Conservation (phyloP, 352 stramenopile species). For the Aphanomyces cochlioides region DNA sequence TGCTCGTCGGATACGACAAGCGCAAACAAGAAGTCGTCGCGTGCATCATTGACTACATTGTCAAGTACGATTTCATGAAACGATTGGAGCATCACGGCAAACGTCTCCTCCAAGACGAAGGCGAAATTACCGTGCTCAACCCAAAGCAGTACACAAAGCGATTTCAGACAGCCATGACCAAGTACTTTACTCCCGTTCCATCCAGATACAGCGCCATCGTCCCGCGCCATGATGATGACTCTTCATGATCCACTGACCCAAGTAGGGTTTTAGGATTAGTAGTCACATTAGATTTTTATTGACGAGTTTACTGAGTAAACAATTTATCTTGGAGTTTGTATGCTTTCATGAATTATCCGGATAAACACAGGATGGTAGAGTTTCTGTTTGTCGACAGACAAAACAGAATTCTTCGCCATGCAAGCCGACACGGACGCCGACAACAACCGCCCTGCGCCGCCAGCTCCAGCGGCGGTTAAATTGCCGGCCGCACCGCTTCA, state of each 20-base stretch:
- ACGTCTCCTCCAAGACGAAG: constrained; percentile 84
- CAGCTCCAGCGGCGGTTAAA: not conserved
- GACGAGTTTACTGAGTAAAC: too few relatives aligned
- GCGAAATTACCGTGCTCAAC: constrained; percentile 84
- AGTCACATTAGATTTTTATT: too few relatives aligned
- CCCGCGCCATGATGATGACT: constrained; percentile 3
- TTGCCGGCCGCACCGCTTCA: constrained; percentile 17
- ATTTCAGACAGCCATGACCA: constrained; percentile 83
- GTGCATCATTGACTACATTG: constrained; percentile 88
- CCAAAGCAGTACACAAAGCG: constrained; percentile 83
- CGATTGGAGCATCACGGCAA: constrained; percentile 87
- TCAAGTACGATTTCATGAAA: constrained; percentile 90
- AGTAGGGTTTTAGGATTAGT: too few relatives aligned
- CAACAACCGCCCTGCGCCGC: not conserved
- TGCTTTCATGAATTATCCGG: constrained; percentile 3
- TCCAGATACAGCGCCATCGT: constrained; percentile 56
- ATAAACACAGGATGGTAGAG: not conserved
- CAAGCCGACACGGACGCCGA: not conserved
- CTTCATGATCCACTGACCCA: too few relatives aligned
- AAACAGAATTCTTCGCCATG: constrained; percentile 10
- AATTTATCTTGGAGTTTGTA: constrained; percentile 1
- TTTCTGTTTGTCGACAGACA: not conserved
- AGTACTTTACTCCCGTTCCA: constrained; percentile 85
- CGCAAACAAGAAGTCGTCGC: constrained; percentile 82
- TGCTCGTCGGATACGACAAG: constrained; percentile 84